Evolutionary conservation across 164 flowering plant genomes (phyloP).

Genomic region (Sedum album): DNA sequence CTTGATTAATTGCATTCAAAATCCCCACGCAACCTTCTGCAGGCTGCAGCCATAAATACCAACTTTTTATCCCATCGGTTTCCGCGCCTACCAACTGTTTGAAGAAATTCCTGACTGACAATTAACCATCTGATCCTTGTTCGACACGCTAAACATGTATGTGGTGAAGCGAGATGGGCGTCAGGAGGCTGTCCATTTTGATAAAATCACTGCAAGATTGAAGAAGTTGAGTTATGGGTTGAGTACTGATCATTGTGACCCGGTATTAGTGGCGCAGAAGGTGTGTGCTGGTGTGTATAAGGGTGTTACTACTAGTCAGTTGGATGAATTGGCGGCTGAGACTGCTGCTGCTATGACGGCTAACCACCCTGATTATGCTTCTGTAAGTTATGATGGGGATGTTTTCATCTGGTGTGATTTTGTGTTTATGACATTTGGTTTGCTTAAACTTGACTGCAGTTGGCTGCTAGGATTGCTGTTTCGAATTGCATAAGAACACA

Average conservation of each 20-base stretch:
- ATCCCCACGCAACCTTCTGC: not conserved
- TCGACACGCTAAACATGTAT: constrained; percentile 42
- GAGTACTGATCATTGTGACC: constrained; percentile 87
- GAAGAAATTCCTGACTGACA: constrained; percentile 26
- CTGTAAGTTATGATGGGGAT: constrained; percentile 27
- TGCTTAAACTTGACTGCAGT: constrained; percentile 23
- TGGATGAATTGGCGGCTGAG: constrained; percentile 94
- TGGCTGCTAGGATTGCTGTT: constrained; percentile 94
- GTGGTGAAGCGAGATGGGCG: constrained; percentile 95
- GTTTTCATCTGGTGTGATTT: not conserved
- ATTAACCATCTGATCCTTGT: not conserved
- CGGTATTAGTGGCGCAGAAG: constrained; percentile 90
- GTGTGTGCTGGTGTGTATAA: constrained; percentile 97
- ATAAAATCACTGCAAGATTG: constrained; percentile 93
- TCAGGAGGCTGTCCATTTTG: constrained; percentile 92
- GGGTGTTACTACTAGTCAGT: constrained; percentile 95
- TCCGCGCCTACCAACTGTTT: constrained; percentile 23
- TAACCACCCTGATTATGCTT: constrained; percentile 95
- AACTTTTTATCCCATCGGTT: not conserved
- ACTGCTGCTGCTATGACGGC: constrained; percentile 98
- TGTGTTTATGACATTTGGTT: not conserved
- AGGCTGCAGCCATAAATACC: constrained; percentile 5
- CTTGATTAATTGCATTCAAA: not conserved
- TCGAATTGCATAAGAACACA: constrained; percentile 95
- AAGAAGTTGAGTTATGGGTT: constrained; percentile 97